Base-by-base conservation (phyloP, 2,329 filamentous ascomycete species). In the Paraconiothyrium brasiliense region DNA sequence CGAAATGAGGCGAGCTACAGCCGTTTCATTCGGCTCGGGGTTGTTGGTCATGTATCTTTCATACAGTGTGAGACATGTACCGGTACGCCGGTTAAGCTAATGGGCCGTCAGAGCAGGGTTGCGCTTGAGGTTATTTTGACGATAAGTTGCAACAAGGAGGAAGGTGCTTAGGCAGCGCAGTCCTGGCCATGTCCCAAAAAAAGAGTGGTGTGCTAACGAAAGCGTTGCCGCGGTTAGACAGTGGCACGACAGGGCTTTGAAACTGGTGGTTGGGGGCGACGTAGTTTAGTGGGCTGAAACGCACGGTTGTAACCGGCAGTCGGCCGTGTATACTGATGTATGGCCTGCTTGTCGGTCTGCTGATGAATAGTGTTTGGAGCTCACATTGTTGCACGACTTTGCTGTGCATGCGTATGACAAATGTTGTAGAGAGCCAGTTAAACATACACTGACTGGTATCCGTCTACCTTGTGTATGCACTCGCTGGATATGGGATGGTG, bases 41-140 rank as follows among this genome's bases (percentile, higher is more conserved):
- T 10, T 20, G 37, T 46, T 34, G 16, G 39, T 13, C 43, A 55
- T 10, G 8, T 27, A 41, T 30, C 20, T 6, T 30, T 30, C 37
- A 54, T 20, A 20, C 20, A 20, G 11, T 20, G 27, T 44, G 52
- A 30, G 39, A 46, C 37, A 22, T 55, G 24, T n/a, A 10, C 52
- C 27, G 27, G 6, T 20, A 24, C 52, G 52, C 24, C 27, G 52
- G 52, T 24, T 34, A 41, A 16, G 16, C 41, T 46, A 46, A 54
- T 20, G 22, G 51, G 27, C 41, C 22, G 39, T 24, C 4, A 14
- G 22, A 5, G 37, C 50, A 54, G 27, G 52, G 52, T 46, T 44
- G 16, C 22, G 14, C 16, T 32, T 44, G 39, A 55, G 37, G 35
- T 43, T 54, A 54, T 54, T 54, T 41, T 30, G 50, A 54, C 50